Evolutionary conservation across 2,329 filamentous ascomycete genomes (phyloP), one percentile per base, ranked within the genome.

Genomic region (Hymenoscyphus infarciens): DNA sequence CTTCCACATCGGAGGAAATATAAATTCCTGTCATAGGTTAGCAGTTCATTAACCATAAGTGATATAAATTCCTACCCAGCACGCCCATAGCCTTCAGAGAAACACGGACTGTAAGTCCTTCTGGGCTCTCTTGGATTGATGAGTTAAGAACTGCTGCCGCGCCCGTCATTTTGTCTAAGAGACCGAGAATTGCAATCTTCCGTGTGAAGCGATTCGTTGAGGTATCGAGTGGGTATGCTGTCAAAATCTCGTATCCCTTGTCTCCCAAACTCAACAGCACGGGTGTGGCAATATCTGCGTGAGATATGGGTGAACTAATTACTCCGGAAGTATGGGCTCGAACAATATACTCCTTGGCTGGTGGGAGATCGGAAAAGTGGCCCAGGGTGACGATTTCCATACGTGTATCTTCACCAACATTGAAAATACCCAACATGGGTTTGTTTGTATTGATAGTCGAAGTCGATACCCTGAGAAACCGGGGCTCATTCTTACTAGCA

Each of bases 161-260:
- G 4, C 61, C 58, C 10, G 61, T 61, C 58, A 63, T 61, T 11
- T 63, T 63, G 49, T 63, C 61, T 38, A 61, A 1, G 6, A 63
- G 54, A 22, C 61, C 61, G 4, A 63, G 54, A 38, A 63, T 59
- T 22, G 61, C 58, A 31, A 63, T 61, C 13, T 52, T 45, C 5
- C 54, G 49, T 52, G 10, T 52, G n/a, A n/a, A 11, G 3, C 49
- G 29, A 16, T 49, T 38, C 3, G 22, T 35, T 8, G 53, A 38
- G 25, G 25, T 27, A 16, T 58, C 10, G 16, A 63, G 52, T 38
- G 61, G 58, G 53, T 63, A 63, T 11, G 61, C 61, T n/a, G 61
- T 63, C 29, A 63, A 55, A 25, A 63, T 63, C 27, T 63, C 61
- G 31, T 63, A 63, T 35, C 58, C 58, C 57, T 55, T 56, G 10